Percentiles rank a stretch among this genome's conserved stretches.
Evolutionary conservation across 1,284 basidiomycete genomes (phyloP).

Genomic region (Tilletia walkeri): DNA sequence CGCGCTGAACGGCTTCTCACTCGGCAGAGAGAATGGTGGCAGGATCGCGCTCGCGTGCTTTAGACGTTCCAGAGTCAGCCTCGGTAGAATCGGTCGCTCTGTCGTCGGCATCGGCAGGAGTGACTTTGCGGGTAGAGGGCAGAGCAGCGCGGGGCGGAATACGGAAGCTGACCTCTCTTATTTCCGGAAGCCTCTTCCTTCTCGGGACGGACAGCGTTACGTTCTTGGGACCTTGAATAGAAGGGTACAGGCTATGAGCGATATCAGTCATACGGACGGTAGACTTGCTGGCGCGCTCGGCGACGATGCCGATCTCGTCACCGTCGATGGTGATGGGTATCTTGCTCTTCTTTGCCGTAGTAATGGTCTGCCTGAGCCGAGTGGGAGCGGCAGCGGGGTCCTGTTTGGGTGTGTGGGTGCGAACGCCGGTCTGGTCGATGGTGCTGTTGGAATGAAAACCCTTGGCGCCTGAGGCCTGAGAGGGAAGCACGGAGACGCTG

Average conservation of each 20-base stretch:
- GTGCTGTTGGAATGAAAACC: constrained; percentile 88
- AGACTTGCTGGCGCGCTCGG: constrained; percentile 74
- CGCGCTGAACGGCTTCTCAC: constrained; percentile 73
- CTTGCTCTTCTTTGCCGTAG: constrained; percentile 66
- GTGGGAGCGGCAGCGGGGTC: constrained; percentile 51
- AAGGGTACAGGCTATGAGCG: constrained; percentile 78
- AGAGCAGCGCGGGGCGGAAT: constrained; percentile 58
- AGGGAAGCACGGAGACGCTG: constrained; percentile 79
- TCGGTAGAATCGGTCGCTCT: not conserved
- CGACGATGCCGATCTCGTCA: constrained; percentile 79
- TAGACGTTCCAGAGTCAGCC: constrained; percentile 22
- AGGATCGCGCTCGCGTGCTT: constrained; percentile 38
- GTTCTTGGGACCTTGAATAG: constrained; percentile 70
- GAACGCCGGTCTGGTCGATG: constrained; percentile 77
- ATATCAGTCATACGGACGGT: constrained; percentile 84
- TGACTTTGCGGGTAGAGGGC: constrained; percentile 36
- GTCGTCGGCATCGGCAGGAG: constrained; percentile 27
- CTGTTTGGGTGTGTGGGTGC: constrained; percentile 85
- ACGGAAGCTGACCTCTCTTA: constrained; percentile 60
- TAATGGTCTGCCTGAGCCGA: constrained; percentile 52
- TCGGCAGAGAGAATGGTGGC: constrained; percentile 65
- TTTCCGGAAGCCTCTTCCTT: constrained; percentile 60
- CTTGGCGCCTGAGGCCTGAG: constrained; percentile 73
- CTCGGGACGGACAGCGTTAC: constrained; percentile 57
- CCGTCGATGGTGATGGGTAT: constrained; percentile 84